Percentiles rank a stretch among this genome's conserved stretches.
Evolutionary conservation across 371 early-diverging fungal species (phyloP).

Genomic region (Dichotomocladium elegans): DNA sequence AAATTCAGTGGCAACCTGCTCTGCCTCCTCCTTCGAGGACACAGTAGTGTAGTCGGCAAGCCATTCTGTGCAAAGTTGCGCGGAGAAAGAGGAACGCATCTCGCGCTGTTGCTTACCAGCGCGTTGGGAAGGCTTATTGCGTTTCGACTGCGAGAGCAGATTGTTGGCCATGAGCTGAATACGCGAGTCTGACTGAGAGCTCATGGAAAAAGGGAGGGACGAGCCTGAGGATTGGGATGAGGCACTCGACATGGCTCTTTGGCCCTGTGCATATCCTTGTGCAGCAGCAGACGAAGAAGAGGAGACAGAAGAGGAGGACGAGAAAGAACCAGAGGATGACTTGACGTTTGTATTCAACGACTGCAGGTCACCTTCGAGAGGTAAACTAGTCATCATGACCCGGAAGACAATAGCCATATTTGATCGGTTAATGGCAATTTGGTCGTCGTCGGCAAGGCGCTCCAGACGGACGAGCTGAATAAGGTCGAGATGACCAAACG

Average conservation of each 20-base stretch:
- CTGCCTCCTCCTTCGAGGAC: slow-evolving; percentile 61
- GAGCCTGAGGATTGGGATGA: slow-evolving; percentile 15
- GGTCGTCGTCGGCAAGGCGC: slow-evolving; percentile 43
- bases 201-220: slow-evolving; percentile 21
- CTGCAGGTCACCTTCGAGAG: slow-evolving; percentile 30
- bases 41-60: slow-evolving; percentile 57
- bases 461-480: slow-evolving; percentile 38
- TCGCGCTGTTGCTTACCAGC: slow-evolving; percentile 3
- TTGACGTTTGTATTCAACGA: slow-evolving; percentile 6
- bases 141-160: slow-evolving; percentile 31
- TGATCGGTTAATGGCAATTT: slow-evolving; percentile 27
- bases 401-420: slow-evolving; percentile 26
- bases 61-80: slow-evolving; percentile 56
- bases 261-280: neutral
- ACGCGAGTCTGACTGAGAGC: slow-evolving; percentile 22
- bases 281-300: no score
- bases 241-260: neutral
- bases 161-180: slow-evolving; percentile 38
- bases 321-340: slow-evolving; percentile 2
- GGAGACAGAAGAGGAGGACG: no score
- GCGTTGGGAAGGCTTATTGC: neutral
- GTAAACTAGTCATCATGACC: slow-evolving; percentile 41
- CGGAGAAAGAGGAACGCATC: slow-evolving; percentile 41
- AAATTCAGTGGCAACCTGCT: slow-evolving; percentile 50
- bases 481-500: slow-evolving; percentile 36